Base-by-base conservation (phyloP, 23 red algal genomes). In the Gracilariopsis chorda region DNA sequence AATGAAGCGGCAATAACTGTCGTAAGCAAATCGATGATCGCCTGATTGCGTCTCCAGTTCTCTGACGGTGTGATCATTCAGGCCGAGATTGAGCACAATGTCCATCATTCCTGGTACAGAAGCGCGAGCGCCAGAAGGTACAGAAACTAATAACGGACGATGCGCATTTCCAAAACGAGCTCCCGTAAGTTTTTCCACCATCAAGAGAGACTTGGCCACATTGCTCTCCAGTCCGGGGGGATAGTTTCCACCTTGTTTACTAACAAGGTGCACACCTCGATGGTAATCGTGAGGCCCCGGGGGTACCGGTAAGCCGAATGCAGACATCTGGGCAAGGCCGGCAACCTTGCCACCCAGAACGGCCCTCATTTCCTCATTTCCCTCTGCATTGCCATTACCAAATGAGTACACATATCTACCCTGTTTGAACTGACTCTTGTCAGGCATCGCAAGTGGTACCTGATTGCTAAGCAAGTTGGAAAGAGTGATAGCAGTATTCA, bases 51-150 rank as follows among this genome's bases (percentile, higher is more conserved):
- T 64, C 12, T 67, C 86, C 12, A 90, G 86, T 30, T 44, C 74
- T 33, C 57, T 52, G 1, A 90, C 86, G 11, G 74, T 90, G n/a
- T 65, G 59, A 90, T 90, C 86, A 67, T 80, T 90, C 32, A 90
- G 41, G 3, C 86, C 86, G 33, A 82, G 74, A 59, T 90, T 90
- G 58, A 90, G 86, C 45, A 90, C 75, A 28, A 69, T 90, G 37
- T 90, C 86, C 86, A 90, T 90, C 86, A 90, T 90, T 48, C 86
- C 86, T 9, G 86, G 86, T 69, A 90, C 78, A 11, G 86, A 90
- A 59, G 67, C 61, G 16, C 59, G 36, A 41, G 86, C 64, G 20
- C 86, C 86, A 67, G 86, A 90, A 27, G 68, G 86, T 35, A 80
- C 74, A 32, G 86, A 90, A 33, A 90, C 47, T 43, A 90, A 36